Conservation (phyloP, 768 basidiomycete genomes). For the Boletus huronensis region DNA sequence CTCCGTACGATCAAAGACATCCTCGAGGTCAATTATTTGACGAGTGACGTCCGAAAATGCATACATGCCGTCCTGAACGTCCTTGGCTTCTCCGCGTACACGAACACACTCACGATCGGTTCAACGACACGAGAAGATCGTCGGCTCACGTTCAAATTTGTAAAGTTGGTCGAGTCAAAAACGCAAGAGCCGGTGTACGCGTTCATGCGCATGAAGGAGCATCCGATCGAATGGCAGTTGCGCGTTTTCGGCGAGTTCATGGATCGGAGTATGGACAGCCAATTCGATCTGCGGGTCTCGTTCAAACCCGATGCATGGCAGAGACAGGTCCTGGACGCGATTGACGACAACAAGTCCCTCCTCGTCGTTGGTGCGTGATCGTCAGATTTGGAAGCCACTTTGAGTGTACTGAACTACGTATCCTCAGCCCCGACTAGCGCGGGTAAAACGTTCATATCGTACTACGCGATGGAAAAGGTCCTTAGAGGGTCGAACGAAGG, state of each 20-base stretch:
- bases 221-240: constrained; percentile 63
- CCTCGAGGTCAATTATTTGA: constrained; percentile 32
- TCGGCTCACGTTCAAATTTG: constrained; percentile 47
- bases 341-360: constrained; percentile 56
- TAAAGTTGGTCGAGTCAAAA: constrained; percentile 51
- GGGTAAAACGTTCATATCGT: constrained; percentile 76
- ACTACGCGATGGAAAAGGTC: constrained; percentile 72
- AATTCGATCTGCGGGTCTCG: constrained; percentile 51
- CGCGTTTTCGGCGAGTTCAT: constrained; percentile 68
- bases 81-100: constrained; percentile 47
- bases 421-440: constrained; percentile 62
- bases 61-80: constrained; percentile 40
- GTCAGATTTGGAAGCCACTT: not conserved
- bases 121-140: constrained; percentile 21
- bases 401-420: not conserved
- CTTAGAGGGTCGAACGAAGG: constrained; percentile 61
- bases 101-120: constrained; percentile 18
- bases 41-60: constrained; percentile 29
- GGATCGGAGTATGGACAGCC: constrained; percentile 69
- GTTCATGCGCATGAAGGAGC: constrained; percentile 55
- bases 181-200: constrained; percentile 37
- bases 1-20: constrained; percentile 49
- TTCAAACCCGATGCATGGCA: constrained; percentile 77
- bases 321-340: constrained; percentile 56
- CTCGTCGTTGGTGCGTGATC: constrained; percentile 55